Percentiles rank a stretch among this genome's conserved stretches.
Evolutionary conservation across 306 rosid genomes (phyloP).

Genomic region (Amphicarpaea edgeworthii): DNA sequence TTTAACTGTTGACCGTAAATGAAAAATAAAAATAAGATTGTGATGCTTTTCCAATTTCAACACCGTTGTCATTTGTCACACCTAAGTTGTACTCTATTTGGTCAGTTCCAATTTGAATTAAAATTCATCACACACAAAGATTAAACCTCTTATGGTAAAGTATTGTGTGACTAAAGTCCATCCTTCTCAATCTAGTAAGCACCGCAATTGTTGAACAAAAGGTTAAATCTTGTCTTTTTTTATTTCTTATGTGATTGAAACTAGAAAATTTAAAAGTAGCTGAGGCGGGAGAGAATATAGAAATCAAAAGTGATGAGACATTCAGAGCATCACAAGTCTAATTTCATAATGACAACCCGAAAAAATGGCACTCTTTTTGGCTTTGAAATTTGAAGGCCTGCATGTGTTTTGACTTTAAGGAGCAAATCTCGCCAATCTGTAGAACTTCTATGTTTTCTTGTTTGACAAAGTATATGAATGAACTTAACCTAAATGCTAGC

Average conservation of each 20-base stretch:
- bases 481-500: background rate
- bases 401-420: background rate
- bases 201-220: background rate
- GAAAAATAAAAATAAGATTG: too few species aligned
- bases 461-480: background rate
- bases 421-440: background rate
- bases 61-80: background rate
- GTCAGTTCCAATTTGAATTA: background rate
- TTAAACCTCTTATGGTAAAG: background rate
- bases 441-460: background rate
- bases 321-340: background rate
- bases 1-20: too few species aligned
- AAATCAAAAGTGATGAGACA: background rate
- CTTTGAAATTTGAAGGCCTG: background rate
- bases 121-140: background rate
- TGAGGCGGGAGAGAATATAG: background rate
- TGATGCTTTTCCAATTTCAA: too few species aligned
- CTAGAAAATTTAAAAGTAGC: background rate
- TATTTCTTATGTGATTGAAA: background rate
- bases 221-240: background rate
- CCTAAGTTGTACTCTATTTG: background rate
- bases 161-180: background rate
- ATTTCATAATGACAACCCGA: constrained; percentile 7
- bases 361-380: background rate
- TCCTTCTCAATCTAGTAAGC: background rate